A percentile compares a stretch with the other conserved stretches of the same genome.
phyloP scores from a whole-genome alignment of 192 early-diverging fungal genomes.

The Coemansia sp. region DNA sequence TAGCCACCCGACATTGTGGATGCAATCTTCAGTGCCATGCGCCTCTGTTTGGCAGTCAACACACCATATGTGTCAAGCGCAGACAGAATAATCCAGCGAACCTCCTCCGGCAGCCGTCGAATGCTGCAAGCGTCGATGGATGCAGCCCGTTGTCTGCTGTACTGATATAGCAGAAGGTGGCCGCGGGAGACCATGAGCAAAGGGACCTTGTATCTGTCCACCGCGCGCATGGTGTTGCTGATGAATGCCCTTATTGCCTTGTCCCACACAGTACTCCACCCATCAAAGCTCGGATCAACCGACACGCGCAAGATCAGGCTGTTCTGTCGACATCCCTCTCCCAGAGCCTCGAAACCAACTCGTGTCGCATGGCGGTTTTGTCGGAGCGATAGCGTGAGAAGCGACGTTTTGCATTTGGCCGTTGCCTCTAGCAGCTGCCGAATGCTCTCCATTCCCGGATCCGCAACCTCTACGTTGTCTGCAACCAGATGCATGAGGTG shows the following conservation, averaged over 20 bases:
- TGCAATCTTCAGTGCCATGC: slow-evolving; percentile 21
- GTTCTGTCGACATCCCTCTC: slow-evolving; percentile 7
- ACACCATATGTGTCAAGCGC: slow-evolving; percentile 20
- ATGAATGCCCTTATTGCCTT: slow-evolving; percentile 17
- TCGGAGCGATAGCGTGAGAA: slow-evolving; percentile 32
- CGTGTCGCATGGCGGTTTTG: slow-evolving; percentile 18
- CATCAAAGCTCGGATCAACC: slow-evolving; percentile 29
- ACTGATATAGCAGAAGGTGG: slow-evolving; percentile 14
- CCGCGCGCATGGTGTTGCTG: slow-evolving; percentile 23
- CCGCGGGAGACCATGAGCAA: slow-evolving; percentile 37
- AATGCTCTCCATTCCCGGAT: slow-evolving; percentile 8
- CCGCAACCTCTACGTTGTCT: slow-evolving; percentile 23
- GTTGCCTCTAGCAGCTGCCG: slow-evolving; percentile 14
- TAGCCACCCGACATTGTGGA: not conserved
- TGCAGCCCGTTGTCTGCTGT: not conserved
- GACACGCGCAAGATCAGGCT: slow-evolving; percentile 21
- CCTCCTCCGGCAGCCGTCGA: slow-evolving; percentile 20
- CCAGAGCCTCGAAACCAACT: slow-evolving; percentile 12
- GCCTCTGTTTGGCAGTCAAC: slow-evolving; percentile 15
- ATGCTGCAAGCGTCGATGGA: not conserved
- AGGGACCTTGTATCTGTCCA: slow-evolving; percentile 33
- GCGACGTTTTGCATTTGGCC: slow-evolving; percentile 7
- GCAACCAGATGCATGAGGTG: slow-evolving; percentile 19
- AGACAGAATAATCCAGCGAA: slow-evolving; percentile 15
- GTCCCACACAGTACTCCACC: slow-evolving; percentile 28